Evolutionary conservation across 1,284 basidiomycete species (phyloP).

Genomic region (Boletus calvinii): DNA sequence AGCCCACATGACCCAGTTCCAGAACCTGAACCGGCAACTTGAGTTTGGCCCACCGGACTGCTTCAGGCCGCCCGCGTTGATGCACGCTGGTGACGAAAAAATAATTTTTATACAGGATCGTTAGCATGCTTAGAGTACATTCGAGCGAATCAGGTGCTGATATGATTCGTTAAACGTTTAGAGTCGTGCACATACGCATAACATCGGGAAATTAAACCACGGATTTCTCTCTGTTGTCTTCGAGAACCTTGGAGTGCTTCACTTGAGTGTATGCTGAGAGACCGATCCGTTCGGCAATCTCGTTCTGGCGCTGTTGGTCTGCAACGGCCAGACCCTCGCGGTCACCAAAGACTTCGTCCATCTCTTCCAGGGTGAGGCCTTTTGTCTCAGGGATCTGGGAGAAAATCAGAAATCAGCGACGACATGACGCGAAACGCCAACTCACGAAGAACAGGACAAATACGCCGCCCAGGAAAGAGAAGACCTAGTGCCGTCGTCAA

Average conservation of each 20-base stretch:
- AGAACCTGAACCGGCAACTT: too few species aligned
- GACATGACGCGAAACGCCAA: conserved; percentile 3
- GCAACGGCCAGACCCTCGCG: conserved; percentile 49
- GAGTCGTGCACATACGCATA: background rate
- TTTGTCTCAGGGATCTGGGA: conserved; percentile 65
- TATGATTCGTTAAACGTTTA: background rate
- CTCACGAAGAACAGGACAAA: conserved; percentile 63
- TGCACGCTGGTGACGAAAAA: too few species aligned
- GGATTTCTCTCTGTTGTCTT: conserved; percentile 7
- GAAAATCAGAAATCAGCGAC: background rate
- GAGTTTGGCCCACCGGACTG: too few species aligned
- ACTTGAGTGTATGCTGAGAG: conserved; percentile 35
- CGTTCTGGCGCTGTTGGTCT: conserved; percentile 54
- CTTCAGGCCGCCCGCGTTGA: too few species aligned
- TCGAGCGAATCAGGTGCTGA: background rate
- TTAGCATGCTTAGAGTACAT: background rate
- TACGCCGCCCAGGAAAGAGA: conserved; percentile 61
- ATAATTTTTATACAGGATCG: background rate
- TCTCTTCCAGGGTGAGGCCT: conserved; percentile 61
- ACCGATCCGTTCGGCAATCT: conserved; percentile 59
- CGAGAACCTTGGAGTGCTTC: conserved; percentile 3
- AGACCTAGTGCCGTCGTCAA: conserved; percentile 39
- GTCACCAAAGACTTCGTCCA: conserved; percentile 67
- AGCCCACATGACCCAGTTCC: too few species aligned
- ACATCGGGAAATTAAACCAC: background rate